These are phyloP conservation scores for Boletus sensibilis DNA, from an alignment of 768 basidiomycete genomes.

Conservation along the genomic window DNA sequence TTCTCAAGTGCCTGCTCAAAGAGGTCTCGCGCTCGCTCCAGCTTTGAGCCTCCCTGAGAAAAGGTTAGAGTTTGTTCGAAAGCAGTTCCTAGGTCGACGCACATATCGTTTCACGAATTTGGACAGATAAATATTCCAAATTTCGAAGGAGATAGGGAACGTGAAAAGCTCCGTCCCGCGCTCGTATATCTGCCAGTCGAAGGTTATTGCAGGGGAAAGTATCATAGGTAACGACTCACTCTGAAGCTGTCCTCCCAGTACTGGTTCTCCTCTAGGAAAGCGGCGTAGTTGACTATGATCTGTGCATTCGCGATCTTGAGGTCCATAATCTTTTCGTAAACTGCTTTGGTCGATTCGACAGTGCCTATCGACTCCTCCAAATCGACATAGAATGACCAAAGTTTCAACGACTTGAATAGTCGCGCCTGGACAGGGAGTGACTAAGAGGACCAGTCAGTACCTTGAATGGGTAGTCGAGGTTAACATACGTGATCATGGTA, in stretches of 20 bases:
- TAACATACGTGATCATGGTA: slow-evolving; percentile 89
- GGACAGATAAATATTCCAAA: slow-evolving; percentile 98
- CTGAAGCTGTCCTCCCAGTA: slow-evolving; percentile 99
- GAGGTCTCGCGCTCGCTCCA: slow-evolving; percentile 94
- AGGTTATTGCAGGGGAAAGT: slow-evolving; percentile 6
- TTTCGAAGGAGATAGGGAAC: slow-evolving; percentile 96
- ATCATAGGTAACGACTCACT: slow-evolving; percentile 50
- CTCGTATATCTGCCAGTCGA: slow-evolving; percentile 73
- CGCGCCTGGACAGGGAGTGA: slow-evolving; percentile 82
- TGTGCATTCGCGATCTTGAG: slow-evolving; percentile 98
- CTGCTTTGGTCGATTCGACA: slow-evolving; percentile 85
- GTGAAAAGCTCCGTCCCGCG: slow-evolving; percentile 97
- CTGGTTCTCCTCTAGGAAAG: slow-evolving; percentile 95
- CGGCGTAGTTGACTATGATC: slow-evolving; percentile 94
- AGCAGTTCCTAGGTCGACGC: slow-evolving; percentile 32
- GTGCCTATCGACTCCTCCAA: slow-evolving; percentile 96
- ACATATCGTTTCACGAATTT: slow-evolving; percentile 98
- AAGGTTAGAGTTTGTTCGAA: neutral
- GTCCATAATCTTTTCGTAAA: slow-evolving; percentile 96
- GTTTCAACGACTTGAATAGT: slow-evolving; percentile 95
- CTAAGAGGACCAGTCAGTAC: slow-evolving; percentile 40
- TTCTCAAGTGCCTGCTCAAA: slow-evolving; percentile 98
- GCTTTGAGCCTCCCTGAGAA: slow-evolving; percentile 80
- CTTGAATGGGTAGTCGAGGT: neutral
- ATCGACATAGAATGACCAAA: slow-evolving; percentile 99